Percentiles rank a stretch among this genome's conserved stretches.
These are phyloP conservation scores for Pythium biforme DNA, from an alignment of 352 stramenopile genomes.

Conservation along the genomic window DNA sequence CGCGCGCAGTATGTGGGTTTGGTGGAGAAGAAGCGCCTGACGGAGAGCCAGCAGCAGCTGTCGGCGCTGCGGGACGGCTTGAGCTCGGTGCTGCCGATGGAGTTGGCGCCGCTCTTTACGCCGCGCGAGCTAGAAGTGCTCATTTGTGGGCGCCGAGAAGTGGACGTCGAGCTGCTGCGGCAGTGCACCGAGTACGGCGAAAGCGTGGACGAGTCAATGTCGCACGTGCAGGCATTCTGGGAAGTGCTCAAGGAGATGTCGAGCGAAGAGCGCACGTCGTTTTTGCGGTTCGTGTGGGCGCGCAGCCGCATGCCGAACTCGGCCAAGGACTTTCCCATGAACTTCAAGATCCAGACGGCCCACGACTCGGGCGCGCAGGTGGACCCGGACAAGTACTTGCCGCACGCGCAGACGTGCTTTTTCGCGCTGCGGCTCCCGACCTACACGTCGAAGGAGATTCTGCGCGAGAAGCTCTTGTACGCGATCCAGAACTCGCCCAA, in stretches of 20 bases:
- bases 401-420: constrained; percentile 99
- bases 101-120: constrained; percentile 96
- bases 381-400: constrained; percentile 91
- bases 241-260: constrained; percentile 96
- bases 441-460: constrained; percentile 92
- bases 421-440: constrained; percentile 95
- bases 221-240: constrained; percentile 94
- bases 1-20: constrained; percentile 61
- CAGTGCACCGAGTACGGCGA: constrained; percentile 97
- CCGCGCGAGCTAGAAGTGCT: constrained; percentile 94
- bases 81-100: constrained; percentile 94
- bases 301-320: constrained; percentile 96
- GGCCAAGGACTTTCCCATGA: constrained; percentile 96
- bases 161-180: constrained; percentile 96
- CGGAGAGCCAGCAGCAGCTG: constrained; percentile 80
- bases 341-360: constrained; percentile 90
- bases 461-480: constrained; percentile 87
- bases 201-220: constrained; percentile 88
- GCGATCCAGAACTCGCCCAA: constrained; percentile 96
- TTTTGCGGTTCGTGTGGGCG: constrained; percentile 98
- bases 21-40: constrained; percentile 68
- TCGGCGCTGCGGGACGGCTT: constrained; percentile 83
- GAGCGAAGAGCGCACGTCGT: constrained; percentile 93
- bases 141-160: constrained; percentile 94
- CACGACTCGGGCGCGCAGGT: constrained; percentile 74